Base-by-base conservation (phyloP, 108 stramenopile species). In the Skeletonema grethae region DNA sequence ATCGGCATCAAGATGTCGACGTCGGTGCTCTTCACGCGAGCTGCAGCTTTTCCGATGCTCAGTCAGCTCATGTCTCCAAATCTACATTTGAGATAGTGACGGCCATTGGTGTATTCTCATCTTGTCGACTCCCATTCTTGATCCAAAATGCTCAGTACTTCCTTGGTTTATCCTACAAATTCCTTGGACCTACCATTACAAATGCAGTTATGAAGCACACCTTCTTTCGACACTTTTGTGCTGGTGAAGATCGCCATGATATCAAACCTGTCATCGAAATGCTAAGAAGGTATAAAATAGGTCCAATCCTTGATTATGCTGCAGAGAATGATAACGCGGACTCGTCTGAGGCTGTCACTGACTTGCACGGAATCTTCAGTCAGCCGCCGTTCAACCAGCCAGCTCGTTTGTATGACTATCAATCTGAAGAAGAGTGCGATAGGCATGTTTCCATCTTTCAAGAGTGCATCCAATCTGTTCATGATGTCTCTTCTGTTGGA, bases 221-320 rank as follows among this genome's bases (percentile, higher is more conserved):
- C 6, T 91, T 98, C 41, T 99, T 96, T 82, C 71, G 75, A 15
- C 99, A 99, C 53, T 99, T 99, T 72, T 99, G 98, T 79, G 97
- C 93, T 8, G 99, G 97, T 0, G 91, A 95, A 65, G 83, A 93
- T 65, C 76, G 71, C 39, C 58, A 83, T 1, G 79, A 78, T 30
- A 85, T 98, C 56, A 60, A 73, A 30, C 94, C 87, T 18, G 82
- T 83, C 9, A 79, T 98, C 28, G 53, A 78, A 7, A 69, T 56
- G 31, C 80, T 99, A 3, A 53, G 80, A 36, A 35, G 61, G 8
- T 43, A 64, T 24, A 80, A 75, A 16, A 85, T 98, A 63, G 93
- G 93, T 1, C 80, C 89, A 18, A 99, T 99, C 50, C 76, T 99
- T 12, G 99, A 99, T 73, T 98, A 98, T 84, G 99, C 99, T 9